Percentiles rank a stretch among this genome's conserved stretches.
phyloP scores from a whole-genome alignment of 2,329 filamentous ascomycete species.

The Tolypocladium sp. region DNA sequence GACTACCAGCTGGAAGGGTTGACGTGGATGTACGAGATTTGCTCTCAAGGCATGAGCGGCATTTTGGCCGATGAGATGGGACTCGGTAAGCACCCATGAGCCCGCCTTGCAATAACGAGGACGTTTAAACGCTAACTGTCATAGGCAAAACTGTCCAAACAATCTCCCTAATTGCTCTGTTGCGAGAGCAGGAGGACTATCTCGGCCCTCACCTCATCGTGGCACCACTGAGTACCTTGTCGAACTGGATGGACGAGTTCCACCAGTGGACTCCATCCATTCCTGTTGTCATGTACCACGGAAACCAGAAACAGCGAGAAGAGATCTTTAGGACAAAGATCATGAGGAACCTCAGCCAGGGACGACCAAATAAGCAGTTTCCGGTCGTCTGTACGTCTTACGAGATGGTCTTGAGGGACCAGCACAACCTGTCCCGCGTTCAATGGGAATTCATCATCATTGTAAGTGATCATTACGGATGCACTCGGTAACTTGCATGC shows the following conservation, averaged over 20 bases:
- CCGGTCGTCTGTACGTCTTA: slow-evolving; percentile 93
- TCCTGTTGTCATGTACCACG: slow-evolving; percentile 85
- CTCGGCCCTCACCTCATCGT: slow-evolving; percentile 83
- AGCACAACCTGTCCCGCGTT: slow-evolving; percentile 70
- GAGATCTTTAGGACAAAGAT: slow-evolving; percentile 65
- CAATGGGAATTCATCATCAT: slow-evolving; percentile 98
- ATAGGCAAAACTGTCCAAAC: slow-evolving; percentile 84
- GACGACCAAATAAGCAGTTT: slow-evolving; percentile 56
- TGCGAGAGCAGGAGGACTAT: slow-evolving; percentile 79
- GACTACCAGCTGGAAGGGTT: slow-evolving; percentile 90
- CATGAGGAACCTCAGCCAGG: slow-evolving; percentile 55
- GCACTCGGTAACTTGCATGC: rapidly evolving
- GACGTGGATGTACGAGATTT: slow-evolving; percentile 87
- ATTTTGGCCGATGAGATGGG: slow-evolving; percentile 95
- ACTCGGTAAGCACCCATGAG: slow-evolving; percentile 37
- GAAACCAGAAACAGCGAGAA: slow-evolving; percentile 67
- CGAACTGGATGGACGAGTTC: slow-evolving; percentile 95
- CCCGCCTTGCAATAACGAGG: not conserved
- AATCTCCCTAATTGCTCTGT: slow-evolving; percentile 75
- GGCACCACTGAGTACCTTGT: slow-evolving; percentile 81
- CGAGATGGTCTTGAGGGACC: slow-evolving; percentile 90
- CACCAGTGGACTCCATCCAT: slow-evolving; percentile 82
- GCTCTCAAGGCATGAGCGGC: slow-evolving; percentile 74
- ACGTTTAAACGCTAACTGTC: not conserved
- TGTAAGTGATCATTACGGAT: too few relatives aligned